A percentile compares a stretch with the other conserved stretches of the same genome.
Conservation (phyloP, 495 filamentous ascomycete species). For the Aspergillus saccharolyticus region DNA sequence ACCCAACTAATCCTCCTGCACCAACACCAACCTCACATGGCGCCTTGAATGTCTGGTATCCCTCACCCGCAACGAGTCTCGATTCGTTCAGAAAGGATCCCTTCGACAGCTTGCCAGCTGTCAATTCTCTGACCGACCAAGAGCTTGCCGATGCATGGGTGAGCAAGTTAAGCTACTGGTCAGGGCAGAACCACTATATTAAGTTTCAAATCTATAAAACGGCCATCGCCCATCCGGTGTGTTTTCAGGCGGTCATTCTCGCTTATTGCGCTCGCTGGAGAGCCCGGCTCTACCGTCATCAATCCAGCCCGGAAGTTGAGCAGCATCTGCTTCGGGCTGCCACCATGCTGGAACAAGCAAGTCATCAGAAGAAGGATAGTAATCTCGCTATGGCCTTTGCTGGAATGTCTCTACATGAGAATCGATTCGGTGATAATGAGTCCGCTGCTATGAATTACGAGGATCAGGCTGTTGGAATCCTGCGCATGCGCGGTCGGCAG, state of each 20-base stretch:
- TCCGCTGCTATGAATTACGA: conserved; percentile 24
- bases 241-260: conserved; percentile 37
- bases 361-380: conserved; percentile 20
- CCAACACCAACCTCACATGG: not conserved
- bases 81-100: conserved; percentile 34
- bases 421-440: conserved; percentile 34
- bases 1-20: not conserved
- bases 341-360: conserved; percentile 26
- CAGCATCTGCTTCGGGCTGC: conserved; percentile 22
- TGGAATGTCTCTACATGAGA: conserved; percentile 40
- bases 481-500: conserved; percentile 31
- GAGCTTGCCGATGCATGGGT: conserved; percentile 37
- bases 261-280: conserved; percentile 40
- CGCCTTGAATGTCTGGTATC: not conserved
- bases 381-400: conserved; percentile 31
- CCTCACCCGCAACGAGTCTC: conserved; percentile 27
- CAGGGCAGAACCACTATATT: conserved; percentile 35
- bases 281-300: conserved; percentile 22
- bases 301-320: conserved; percentile 23
- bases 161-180: conserved; percentile 41
- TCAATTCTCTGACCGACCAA: conserved; percentile 20
- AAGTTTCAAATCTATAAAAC: conserved; percentile 36
- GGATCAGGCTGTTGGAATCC: conserved; percentile 28
- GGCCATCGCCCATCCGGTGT: conserved; percentile 32
- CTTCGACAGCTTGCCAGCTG: conserved; percentile 27